Evolutionary conservation across 2,329 filamentous ascomycete species (phyloP).

Genomic region (Apiospora aurea): DNA sequence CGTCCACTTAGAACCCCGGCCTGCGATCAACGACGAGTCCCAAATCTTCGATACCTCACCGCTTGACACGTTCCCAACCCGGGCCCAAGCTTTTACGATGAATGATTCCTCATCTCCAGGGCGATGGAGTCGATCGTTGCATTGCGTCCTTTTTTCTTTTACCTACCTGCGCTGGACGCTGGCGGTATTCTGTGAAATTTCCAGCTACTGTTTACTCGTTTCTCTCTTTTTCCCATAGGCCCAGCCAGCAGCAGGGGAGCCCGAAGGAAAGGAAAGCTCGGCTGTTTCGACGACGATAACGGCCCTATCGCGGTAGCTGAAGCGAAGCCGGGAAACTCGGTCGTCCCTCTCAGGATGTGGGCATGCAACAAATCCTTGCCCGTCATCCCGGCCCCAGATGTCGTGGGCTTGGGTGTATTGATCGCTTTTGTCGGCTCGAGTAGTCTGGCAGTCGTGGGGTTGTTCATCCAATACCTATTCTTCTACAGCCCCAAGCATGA

Average conservation of each 20-base stretch:
- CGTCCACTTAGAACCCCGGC: slow-evolving; percentile 23
- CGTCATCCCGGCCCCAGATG: slow-evolving; percentile 29
- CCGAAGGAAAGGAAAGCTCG: not conserved
- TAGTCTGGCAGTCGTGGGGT: slow-evolving; percentile 33
- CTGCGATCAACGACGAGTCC: not conserved
- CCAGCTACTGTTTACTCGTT: not conserved
- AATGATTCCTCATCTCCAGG: not conserved
- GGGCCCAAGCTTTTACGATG: slow-evolving; percentile 11
- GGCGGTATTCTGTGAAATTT: not conserved
- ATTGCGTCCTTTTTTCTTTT: not conserved
- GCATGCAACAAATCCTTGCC: slow-evolving; percentile 20
- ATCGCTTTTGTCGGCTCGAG: slow-evolving; percentile 36
- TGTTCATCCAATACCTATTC: slow-evolving; percentile 36
- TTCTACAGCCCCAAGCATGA: slow-evolving; percentile 32
- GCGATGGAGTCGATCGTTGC: slow-evolving; percentile 11
- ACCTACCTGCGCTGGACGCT: slow-evolving; percentile 21
- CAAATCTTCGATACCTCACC: slow-evolving; percentile 21
- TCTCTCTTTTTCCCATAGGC: not conserved
- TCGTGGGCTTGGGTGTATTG: slow-evolving; percentile 35
- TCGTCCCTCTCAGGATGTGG: slow-evolving; percentile 22
- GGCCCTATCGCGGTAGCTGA: not conserved
- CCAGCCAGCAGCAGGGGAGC: not conserved
- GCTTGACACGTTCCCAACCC: slow-evolving; percentile 23
- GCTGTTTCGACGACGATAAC: not conserved
- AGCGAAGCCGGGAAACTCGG: not conserved